Conservation (phyloP, 1,284 basidiomycete species). For the Phlebopus sp. region DNA sequence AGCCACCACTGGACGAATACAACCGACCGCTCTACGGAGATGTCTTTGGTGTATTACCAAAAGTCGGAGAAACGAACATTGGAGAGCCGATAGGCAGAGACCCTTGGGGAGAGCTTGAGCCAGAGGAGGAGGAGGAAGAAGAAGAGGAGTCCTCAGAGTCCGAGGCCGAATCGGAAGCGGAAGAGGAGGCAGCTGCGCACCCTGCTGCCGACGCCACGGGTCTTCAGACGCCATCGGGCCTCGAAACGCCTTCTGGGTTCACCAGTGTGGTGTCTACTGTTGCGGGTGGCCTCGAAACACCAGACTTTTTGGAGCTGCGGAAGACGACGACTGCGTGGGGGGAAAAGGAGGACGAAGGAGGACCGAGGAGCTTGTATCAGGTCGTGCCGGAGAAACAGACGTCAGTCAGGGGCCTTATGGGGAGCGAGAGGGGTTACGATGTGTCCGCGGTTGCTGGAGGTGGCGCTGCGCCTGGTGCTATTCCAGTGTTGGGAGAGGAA, state of each 20-base stretch:
- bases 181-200: slow-evolving; percentile 57
- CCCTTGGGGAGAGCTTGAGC: slow-evolving; percentile 90
- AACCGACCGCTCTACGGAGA: slow-evolving; percentile 97
- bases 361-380: slow-evolving; percentile 82
- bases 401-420: slow-evolving; percentile 89
- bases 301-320: slow-evolving; percentile 93
- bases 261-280: slow-evolving; percentile 93
- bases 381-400: slow-evolving; percentile 95
- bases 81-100: slow-evolving; percentile 82
- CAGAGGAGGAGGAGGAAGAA: slow-evolving; percentile 46
- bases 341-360: slow-evolving; percentile 57
- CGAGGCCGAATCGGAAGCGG: slow-evolving; percentile 57
- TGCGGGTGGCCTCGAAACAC: slow-evolving; percentile 93
- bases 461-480: too few species aligned
- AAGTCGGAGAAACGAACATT: slow-evolving; percentile 69
- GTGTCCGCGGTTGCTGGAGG: slow-evolving; percentile 61
- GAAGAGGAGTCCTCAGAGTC: slow-evolving; percentile 46
- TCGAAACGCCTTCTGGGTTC: slow-evolving; percentile 93
- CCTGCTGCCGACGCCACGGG: slow-evolving; percentile 67
- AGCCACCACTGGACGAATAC: slow-evolving; percentile 98
- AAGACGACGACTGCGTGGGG: slow-evolving; percentile 71
- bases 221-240: slow-evolving; percentile 88
- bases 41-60: slow-evolving; percentile 90
- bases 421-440: slow-evolving; percentile 93
- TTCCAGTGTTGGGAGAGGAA: slow-evolving; percentile 89